Percentiles rank a stretch among this genome's conserved stretches.
Evolutionary conservation across 2,329 filamentous ascomycete species (phyloP).

Genomic region (Bipolaris sorokiniana): DNA sequence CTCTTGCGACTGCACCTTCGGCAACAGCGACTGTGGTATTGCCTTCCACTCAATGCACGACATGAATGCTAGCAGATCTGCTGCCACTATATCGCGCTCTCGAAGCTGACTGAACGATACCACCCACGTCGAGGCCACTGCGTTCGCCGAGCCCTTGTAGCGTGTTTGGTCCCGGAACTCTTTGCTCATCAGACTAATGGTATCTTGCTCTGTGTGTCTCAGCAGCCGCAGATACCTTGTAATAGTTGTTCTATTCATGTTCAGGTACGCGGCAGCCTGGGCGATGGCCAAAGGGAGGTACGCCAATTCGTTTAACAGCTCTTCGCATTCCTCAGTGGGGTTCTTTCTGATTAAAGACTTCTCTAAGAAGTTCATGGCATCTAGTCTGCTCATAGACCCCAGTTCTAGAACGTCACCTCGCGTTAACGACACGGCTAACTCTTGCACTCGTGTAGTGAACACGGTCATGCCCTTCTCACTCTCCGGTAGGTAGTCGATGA

Average conservation of each 20-base stretch:
- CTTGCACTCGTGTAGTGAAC: constrained; percentile 18
- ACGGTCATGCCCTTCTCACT: constrained; percentile 14
- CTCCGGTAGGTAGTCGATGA: constrained; percentile 19
- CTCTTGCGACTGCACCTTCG: constrained; percentile 11
- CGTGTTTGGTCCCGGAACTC: constrained; percentile 50
- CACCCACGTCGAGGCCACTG: constrained; percentile 52
- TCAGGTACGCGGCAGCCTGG: constrained; percentile 49
- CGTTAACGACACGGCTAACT: constrained; percentile 14
- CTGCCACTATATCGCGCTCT: constrained; percentile 38
- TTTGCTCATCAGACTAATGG: constrained; percentile 44
- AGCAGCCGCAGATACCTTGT: constrained; percentile 47
- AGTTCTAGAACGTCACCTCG: constrained; percentile 20
- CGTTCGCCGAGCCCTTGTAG: constrained; percentile 46
- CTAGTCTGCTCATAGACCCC: not conserved
- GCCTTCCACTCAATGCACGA: constrained; percentile 23
- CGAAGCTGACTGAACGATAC: constrained; percentile 51
- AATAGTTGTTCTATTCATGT: constrained; percentile 30
- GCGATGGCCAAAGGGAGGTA: constrained; percentile 53
- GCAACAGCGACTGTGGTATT: constrained; percentile 25
- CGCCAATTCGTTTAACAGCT: constrained; percentile 37
- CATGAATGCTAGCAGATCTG: constrained; percentile 48
- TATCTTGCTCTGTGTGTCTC: constrained; percentile 39
- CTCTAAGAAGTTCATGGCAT: constrained; percentile 3
- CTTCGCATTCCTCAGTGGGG: constrained; percentile 3
- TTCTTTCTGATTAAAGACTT: constrained; percentile 16